phyloP scores from a whole-genome alignment of 345 rosid species.

The Rhodomyrtus tomentosa region DNA sequence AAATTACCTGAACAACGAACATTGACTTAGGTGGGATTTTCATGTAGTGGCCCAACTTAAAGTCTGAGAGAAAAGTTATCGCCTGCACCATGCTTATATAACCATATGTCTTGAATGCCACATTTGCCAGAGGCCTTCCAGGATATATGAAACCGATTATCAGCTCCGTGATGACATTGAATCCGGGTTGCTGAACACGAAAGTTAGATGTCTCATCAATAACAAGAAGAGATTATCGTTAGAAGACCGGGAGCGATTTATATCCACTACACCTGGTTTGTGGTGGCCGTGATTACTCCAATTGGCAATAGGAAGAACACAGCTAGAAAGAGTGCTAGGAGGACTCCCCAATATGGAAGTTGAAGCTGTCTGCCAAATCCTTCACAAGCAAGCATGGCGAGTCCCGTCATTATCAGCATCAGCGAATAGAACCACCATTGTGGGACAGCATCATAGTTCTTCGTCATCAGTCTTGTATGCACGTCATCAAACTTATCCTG shows the following conservation, averaged over 20 bases:
- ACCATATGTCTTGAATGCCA: constrained; percentile 41
- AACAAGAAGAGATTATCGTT: background rate
- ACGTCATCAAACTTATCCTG: constrained; percentile 34
- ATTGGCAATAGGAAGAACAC: constrained; percentile 29
- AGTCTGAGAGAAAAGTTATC: constrained; percentile 31
- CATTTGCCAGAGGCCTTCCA: constrained; percentile 41
- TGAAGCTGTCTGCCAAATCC: constrained; percentile 33
- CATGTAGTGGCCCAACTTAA: constrained; percentile 51
- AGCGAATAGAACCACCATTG: constrained; percentile 39
- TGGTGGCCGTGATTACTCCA: constrained; percentile 43
- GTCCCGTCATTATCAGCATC: constrained; percentile 7
- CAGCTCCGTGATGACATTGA: constrained; percentile 36
- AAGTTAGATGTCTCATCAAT: background rate
- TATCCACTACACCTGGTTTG: constrained; percentile 23
- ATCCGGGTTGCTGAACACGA: constrained; percentile 26
- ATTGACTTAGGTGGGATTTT: constrained; percentile 49
- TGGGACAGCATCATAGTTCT: constrained; percentile 33
- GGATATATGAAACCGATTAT: constrained; percentile 48
- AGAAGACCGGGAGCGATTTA: background rate
- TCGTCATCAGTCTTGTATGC: constrained; percentile 64
- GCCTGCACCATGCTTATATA: constrained; percentile 28
- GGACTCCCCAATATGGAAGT: constrained; percentile 50
- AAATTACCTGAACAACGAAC: constrained; percentile 39
- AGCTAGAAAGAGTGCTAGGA: constrained; percentile 19
- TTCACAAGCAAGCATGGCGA: constrained; percentile 29